Evolutionary conservation across 2,329 filamentous ascomycete species (phyloP), one percentile per base, ranked within the genome.

Genomic region (Ceratocystis huliohia): DNA sequence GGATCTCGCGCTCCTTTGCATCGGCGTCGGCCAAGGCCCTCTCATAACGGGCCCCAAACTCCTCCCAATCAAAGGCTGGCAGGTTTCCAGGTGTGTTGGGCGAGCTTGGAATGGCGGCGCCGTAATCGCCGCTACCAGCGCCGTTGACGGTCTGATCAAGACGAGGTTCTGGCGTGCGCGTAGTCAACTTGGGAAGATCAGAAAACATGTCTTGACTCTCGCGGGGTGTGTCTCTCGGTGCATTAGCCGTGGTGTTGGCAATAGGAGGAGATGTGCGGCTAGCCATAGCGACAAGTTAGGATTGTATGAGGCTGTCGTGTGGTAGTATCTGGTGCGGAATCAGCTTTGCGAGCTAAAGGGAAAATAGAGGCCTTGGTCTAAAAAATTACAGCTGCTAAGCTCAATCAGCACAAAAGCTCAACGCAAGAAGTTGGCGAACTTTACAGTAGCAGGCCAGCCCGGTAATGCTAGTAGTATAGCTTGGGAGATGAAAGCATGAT

Each of bases 1-100:
- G 76, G 57, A 93, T 78, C 37, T 82, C 78, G 57, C 80, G 79
- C 73, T 96, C 91, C 1, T 84, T 77, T 1, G 79, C 77, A 64
- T 85, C 81, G 44, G 87, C 82, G 50, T 85, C 79, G 15, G 78
- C 75, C 71, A 96, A 82, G 20, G 84, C 84, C 64, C 82, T 77
- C 68, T 86, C 80, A 71, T 91, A 96, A 53, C 84, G 83, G 1
- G 78, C 73, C 74, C 91, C 81, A 41, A 96, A 86, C n/a, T 87
- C 82, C 2, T 86, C 79, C 91, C 91, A 96, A 75, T 92, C 84
- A 72, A 89, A 91, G 0, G 72, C 76, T 65, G 68, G 53, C n/a
- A 70, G 65, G 6, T 65, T 30, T 10, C 66, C 66, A 0, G 81
- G 80, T 1, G 82, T 81, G 71, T 77, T 77, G n/a, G 80, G 79